phyloP scores from a whole-genome alignment of 345 rosid genomes.

The Eucalyptus erythrocorys region DNA sequence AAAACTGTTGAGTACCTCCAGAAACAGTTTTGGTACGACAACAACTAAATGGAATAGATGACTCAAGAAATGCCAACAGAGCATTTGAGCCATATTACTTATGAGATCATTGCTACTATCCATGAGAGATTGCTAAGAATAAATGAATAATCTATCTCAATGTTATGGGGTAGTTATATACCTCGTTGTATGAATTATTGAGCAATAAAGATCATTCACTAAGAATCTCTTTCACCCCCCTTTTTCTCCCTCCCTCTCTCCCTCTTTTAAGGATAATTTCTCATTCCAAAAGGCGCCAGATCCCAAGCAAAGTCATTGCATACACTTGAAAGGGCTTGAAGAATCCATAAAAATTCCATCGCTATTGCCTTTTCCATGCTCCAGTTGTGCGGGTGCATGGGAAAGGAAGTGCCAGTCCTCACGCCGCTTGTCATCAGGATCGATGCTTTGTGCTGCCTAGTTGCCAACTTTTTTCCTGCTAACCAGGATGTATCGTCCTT shows the following conservation, averaged over 20 bases:
- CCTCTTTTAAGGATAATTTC: neutral
- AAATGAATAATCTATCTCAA: neutral
- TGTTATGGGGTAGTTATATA: neutral
- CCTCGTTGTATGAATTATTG: neutral
- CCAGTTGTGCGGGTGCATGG: neutral
- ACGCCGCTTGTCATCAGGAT: neutral
- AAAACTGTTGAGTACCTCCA: slow-evolving; percentile 8
- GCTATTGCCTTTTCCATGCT: neutral
- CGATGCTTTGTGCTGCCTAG: neutral
- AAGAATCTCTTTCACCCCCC: neutral
- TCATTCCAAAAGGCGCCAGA: neutral
- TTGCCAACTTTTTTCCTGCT: neutral
- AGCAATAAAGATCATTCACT: neutral
- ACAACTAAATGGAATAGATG: neutral
- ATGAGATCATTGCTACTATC: neutral
- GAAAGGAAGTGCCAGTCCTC: neutral
- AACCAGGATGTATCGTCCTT: neutral
- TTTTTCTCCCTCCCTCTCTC: neutral
- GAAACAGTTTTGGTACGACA: slow-evolving; percentile 6
- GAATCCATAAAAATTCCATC: neutral
- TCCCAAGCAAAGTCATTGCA: neutral
- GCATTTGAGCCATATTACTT: neutral
- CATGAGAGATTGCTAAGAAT: neutral
- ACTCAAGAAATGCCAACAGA: neutral
- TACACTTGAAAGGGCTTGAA: neutral